Evolutionary conservation across 352 stramenopile genomes (phyloP), one percentile per base, ranked within the genome.

Genomic region (Pythium myriotylum): DNA sequence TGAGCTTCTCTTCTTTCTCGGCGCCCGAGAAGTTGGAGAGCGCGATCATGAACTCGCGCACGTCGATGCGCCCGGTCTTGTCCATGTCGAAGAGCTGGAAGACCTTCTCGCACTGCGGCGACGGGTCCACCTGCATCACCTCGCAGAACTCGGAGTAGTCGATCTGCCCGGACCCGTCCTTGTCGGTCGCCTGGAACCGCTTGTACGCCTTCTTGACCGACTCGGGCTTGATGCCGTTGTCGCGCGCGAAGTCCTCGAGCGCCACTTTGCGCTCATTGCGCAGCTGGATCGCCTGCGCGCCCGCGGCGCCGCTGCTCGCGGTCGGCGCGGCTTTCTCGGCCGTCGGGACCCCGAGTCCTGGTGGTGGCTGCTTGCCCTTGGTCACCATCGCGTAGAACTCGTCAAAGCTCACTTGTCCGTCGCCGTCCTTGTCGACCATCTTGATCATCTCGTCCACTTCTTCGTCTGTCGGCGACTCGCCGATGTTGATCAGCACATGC

Each of bases 81-180:
- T 98, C 88, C 52, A 96, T 96, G 69, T 98, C 92, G 65, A 98
- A 98, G 16, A 97, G 74, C 64, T 96, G 86, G 81, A 98, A 98
- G 6, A 97, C 72, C 63, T 94, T 96, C 65, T 98, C 92, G 52
- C 84, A 92, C 68, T 97, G 85, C 8, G 89, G 81, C 39, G 83
- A 92, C 22, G 94, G 91, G 56, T 98, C 94, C 41, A 98, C 86
- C 63, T 97, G 89, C 76, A 98, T 79, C 29, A 99, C 81, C 66
- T 99, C 92, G 61, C 96, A 99, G 76, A 99, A 98, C 74, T 99
- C 96, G 17, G 91, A 96, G 81, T 98, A 98, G 72, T 98, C 91
- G 57, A 98, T 97, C 64, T 98, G 84, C 22, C 96, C 96, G 4
- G 85, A 97, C 24, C 94, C 95, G 50, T 98, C 91, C 63, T 98